Base-by-base conservation (phyloP, 495 filamentous ascomycete species). In the Hypoxylon crocopeplum region DNA sequence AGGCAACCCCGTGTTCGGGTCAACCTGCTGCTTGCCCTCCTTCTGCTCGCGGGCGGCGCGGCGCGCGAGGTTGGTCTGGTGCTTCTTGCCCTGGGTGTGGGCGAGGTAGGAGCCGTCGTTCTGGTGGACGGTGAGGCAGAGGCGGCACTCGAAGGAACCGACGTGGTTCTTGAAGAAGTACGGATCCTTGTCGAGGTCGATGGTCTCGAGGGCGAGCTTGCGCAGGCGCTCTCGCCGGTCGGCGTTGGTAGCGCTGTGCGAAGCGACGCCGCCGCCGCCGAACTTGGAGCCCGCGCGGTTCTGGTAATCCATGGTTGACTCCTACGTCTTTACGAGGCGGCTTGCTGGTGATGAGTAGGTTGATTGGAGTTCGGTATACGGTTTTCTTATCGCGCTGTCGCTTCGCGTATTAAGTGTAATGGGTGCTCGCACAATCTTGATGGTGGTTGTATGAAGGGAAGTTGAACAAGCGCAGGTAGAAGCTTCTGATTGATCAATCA, bases 121-220 rank as follows among this genome's bases (percentile, higher is more conserved):
- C 68, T 99, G 94, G 81, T 99, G 94, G n/a, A 98, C 95, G 2
- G 94, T 99, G 24, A 99, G 80, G 66, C 94, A 99, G 33, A 99
- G 88, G 12, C 95, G 91, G 72, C 94, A 99, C 72, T 99, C 94
- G 78, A 97, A 99, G 73, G 88, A 93, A 59, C 94, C 94, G 61
- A 98, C 91, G 68, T 99, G 94, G 79, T 99, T 99, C 71, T 96
- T 96, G 89, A 99, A 98, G 84, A 99, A 97, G 82, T 98, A 99
- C 0, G 94, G 94, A 78, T 99, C 94, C 77, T 98, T 98, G 72
- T 98, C 95, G 38, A 99, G 87, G 75, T 99, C 95, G 81, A 99
- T 99, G 15, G 90, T 92, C 78, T 99, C 94, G 60, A 99, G 89
- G 10, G 94, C 94, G 67, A 99, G 91, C 78, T 96, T 96, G 71